Evolutionary conservation across 2,329 filamentous ascomycete species (phyloP).

Genomic region (Fusarium veterinarium): DNA sequence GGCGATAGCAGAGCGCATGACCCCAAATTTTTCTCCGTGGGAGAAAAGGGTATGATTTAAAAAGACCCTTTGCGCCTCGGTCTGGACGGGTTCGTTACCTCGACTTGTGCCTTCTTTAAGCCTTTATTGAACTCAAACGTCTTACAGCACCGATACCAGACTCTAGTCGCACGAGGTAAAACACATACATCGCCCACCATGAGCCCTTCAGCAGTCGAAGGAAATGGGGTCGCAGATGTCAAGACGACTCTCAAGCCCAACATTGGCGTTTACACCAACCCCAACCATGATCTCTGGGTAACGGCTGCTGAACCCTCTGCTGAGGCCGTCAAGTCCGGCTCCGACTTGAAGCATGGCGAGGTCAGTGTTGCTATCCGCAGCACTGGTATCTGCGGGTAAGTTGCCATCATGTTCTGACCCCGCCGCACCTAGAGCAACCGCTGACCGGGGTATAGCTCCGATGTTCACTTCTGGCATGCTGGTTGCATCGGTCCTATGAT

Average conservation of each 20-base stretch:
- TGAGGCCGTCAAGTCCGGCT: conserved; percentile 76
- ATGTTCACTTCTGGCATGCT: conserved; percentile 97
- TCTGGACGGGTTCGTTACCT: conserved; percentile 16
- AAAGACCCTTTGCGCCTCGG: conserved; percentile 36
- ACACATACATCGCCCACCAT: conserved; percentile 40
- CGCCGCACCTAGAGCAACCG: conserved; percentile 8
- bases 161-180: conserved; percentile 21
- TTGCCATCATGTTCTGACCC: conserved; percentile 16
- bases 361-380: conserved; percentile 91
- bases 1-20: conserved; percentile 45
- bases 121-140: conserved; percentile 14
- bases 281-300: conserved; percentile 91
- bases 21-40: conserved; percentile 42
- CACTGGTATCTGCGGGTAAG: conserved; percentile 93
- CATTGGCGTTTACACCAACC: conserved; percentile 96
- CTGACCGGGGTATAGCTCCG: conserved; percentile 68
- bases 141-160: conserved; percentile 14
- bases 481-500: conserved; percentile 98
- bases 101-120: conserved; percentile 29
- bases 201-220: conserved; percentile 51
- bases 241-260: conserved; percentile 73
- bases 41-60: conserved; percentile 38
- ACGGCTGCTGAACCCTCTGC: conserved; percentile 79
- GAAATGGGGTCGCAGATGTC: conserved; percentile 38
- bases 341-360: conserved; percentile 80